Base-by-base conservation (phyloP, 2,329 filamentous ascomycete species). In the Lojkania enalia region DNA sequence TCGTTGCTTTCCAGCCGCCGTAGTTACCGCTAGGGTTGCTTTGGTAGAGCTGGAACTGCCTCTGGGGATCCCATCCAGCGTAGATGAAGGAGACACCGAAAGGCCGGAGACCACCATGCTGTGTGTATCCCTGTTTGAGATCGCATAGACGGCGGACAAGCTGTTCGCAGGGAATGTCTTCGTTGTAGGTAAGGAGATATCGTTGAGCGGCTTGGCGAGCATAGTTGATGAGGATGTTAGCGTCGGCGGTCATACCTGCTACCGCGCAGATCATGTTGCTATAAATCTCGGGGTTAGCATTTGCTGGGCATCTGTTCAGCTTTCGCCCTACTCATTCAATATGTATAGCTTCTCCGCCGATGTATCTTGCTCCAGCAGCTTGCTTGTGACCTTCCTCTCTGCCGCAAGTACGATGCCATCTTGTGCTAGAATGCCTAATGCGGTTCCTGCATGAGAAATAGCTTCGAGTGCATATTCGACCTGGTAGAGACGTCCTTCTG, bases 221-320 rank as follows among this genome's bases (percentile, higher is more conserved):
- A 75, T 95, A 96, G 81, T 99, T 99, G 84, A 99, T 99, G 71
- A 99, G 90, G 74, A 99, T 99, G 79, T 99, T 99, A 73, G 94
- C 94, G 71, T 99, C 94, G 67, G 94, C 94, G 35, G 91, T 99
- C 92, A 99, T 97, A 69, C 94, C 94, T 63, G 94, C 94, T 49
- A 99, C 94, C 51, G 94, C 94, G 74, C 91, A 96, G 75, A 99
- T 97, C 95, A 99, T 99, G 80, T 99, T 99, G 78, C 92, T 97
- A 57, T 15, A 14, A 39, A 19, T 9, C 3, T 12, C 5, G 7
- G 25, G 9, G 33, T 47, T 29, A 39, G 39, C 19, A 33, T 32
- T 7, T 12, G 15, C 21, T 4, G 4, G n/a, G 16, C 25, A 7
- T 27, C 25, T 9, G 7, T 27, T 7, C n/a, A n/a, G 9, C 25